Conservation (phyloP, 148 eudicot species). For the Rhododendron ovatum region DNA sequence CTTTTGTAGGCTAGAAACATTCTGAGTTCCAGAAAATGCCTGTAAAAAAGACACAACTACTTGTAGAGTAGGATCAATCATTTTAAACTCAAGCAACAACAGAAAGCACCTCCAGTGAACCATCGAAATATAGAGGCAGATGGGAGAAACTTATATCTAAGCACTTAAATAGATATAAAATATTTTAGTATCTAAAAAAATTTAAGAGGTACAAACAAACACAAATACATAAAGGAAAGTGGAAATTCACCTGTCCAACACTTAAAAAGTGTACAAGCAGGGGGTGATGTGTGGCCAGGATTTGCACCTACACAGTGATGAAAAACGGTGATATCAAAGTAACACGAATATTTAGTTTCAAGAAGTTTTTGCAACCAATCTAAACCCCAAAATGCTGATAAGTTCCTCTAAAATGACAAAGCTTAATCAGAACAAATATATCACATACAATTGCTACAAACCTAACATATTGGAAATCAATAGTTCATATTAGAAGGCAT, state of each 20-base stretch:
- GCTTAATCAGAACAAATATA: background rate
- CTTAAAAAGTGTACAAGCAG: slow-evolving; percentile 61
- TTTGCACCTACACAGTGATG: slow-evolving; percentile 31
- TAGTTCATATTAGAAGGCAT: background rate
- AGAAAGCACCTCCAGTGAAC: background rate
- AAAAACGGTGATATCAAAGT: background rate
- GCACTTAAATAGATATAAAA: background rate
- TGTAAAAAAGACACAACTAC: slow-evolving; percentile 18
- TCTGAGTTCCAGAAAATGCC: slow-evolving; percentile 94
- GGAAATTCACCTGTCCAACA: slow-evolving; percentile 69
- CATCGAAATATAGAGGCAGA: background rate
- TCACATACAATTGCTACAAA: background rate
- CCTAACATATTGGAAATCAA: background rate
- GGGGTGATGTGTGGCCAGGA: slow-evolving; percentile 59
- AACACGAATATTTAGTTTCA: background rate
- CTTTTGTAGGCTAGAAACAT: slow-evolving; percentile 88
- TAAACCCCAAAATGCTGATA: background rate
- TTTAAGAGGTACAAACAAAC: background rate
- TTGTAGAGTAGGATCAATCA: background rate
- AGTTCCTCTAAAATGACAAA: background rate
- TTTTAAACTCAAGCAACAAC: background rate
- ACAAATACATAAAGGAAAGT: background rate
- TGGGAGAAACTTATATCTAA: background rate
- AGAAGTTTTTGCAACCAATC: background rate
- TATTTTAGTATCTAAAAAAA: background rate